Evolutionary conservation across 1,139 yeast species (phyloP).

Genomic region (Diutina ranongensis): DNA sequence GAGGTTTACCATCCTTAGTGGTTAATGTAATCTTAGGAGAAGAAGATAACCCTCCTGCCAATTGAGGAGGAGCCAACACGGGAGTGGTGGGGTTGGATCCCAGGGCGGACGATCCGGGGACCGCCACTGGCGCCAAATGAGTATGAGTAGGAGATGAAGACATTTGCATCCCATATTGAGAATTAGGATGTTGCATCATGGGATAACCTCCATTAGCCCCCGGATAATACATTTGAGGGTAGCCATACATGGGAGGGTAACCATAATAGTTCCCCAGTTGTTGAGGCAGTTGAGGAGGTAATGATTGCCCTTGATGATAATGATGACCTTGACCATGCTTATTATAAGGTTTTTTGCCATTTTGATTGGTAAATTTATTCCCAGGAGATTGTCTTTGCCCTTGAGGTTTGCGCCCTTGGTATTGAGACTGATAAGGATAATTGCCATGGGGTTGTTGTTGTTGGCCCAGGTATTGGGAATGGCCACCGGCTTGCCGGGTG

Average conservation of each 20-base stretch:
- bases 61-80: constrained; percentile 1
- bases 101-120: constrained; percentile 12
- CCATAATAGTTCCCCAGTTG: constrained; percentile 4
- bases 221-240: constrained; percentile 10
- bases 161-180: constrained; percentile 3
- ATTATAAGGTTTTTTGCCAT: constrained; percentile 7
- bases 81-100: constrained; percentile 9
- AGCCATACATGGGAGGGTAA: constrained; percentile 11
- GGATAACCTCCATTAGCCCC: constrained; percentile 10
- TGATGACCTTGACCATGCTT: constrained; percentile 4
- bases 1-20: constrained; percentile 35
- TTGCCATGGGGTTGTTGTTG: constrained; percentile 3
- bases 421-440: neutral
- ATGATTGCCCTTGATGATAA: constrained; percentile 6
- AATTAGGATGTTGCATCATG: constrained; percentile 7
- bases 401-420: constrained; percentile 4
- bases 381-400: neutral
- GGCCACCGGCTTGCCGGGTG: constrained; percentile 5
- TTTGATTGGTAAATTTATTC: constrained; percentile 5
- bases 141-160: neutral
- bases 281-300: constrained; percentile 1
- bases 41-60: constrained; percentile 9
- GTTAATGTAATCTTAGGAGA: constrained; percentile 24
- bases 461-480: neutral
- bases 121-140: constrained; percentile 7